phyloP scores from a whole-genome alignment of 2,329 filamentous ascomycete genomes.

The Myriosclerotinia duriaeana region DNA sequence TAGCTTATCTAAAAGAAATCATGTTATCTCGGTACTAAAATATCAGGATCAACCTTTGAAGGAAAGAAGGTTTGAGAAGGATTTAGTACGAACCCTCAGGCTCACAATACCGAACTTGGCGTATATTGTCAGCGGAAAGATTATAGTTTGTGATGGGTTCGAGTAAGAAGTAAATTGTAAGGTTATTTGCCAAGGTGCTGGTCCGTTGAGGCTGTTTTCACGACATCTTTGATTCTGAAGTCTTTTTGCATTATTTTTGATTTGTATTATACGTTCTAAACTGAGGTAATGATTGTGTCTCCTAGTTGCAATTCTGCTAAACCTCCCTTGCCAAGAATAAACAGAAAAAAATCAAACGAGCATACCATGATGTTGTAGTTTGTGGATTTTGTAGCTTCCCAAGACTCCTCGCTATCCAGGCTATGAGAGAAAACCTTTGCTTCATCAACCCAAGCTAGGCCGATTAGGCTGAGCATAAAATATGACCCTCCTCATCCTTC shows the following conservation, averaged over 20 bases:
- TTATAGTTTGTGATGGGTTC: background rate
- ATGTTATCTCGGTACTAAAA: background rate
- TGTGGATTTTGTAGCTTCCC: background rate
- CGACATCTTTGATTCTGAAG: background rate
- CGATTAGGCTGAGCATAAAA: background rate
- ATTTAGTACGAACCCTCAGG: background rate
- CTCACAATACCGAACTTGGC: background rate
- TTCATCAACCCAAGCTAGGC: background rate
- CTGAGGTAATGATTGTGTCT: constrained; percentile 10
- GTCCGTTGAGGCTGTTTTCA: background rate
- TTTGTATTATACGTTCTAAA: constrained; percentile 7
- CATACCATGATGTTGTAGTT: background rate
- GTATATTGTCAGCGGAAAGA: background rate
- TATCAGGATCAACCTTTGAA: background rate
- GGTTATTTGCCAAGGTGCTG: background rate
- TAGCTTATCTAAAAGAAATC: too few species aligned
- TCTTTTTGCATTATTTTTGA: background rate
- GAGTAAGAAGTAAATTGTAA: constrained; percentile 5
- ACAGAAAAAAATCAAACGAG: background rate
- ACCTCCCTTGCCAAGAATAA: background rate
- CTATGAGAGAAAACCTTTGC: background rate
- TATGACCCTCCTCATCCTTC: background rate
- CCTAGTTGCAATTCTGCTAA: background rate
- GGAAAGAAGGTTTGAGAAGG: background rate
- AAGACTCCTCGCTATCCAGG: background rate